These are phyloP conservation scores for Actinomucor elegans DNA, from an alignment of 371 early-diverging fungal species.

Conservation along the genomic window DNA sequence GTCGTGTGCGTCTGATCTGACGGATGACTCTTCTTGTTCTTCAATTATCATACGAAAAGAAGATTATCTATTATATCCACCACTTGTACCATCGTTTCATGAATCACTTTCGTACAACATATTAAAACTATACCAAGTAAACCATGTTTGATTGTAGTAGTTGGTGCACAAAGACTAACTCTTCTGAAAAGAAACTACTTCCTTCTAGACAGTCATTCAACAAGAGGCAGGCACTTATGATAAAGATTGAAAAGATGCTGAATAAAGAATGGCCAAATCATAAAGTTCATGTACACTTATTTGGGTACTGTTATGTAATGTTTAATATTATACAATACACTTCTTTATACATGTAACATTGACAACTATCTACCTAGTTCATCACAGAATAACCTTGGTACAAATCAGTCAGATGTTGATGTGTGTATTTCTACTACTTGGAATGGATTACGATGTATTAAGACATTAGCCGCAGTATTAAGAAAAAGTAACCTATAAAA, in stretches of 20 bases:
- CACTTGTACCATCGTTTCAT: slow-evolving; percentile 7
- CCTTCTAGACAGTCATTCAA: slow-evolving; percentile 60
- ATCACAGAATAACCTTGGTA: slow-evolving; percentile 60
- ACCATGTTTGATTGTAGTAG: not conserved
- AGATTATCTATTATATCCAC: not conserved
- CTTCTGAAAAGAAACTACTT: slow-evolving; percentile 35
- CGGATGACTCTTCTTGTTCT: slow-evolving; percentile 5
- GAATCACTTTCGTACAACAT: slow-evolving; percentile 19
- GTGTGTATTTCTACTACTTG: slow-evolving; percentile 62
- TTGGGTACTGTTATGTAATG: slow-evolving; percentile 44
- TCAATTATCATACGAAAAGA: not conserved
- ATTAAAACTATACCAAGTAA: slow-evolving; percentile 25
- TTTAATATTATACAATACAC: slow-evolving; percentile 7
- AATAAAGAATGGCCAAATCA: slow-evolving; percentile 58
- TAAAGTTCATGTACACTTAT: slow-evolving; percentile 59
- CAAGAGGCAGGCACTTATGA: slow-evolving; percentile 48
- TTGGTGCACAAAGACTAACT: not conserved
- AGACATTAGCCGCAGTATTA: slow-evolving; percentile 45
- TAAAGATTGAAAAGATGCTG: slow-evolving; percentile 55
- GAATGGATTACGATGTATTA: slow-evolving; percentile 51
- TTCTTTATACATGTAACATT: too few relatives aligned
- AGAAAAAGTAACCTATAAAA: slow-evolving; percentile 43
- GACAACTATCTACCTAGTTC: slow-evolving; percentile 55
- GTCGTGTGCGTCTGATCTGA: slow-evolving; percentile 14
- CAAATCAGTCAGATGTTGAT: slow-evolving; percentile 61